Percentiles rank a stretch among this genome's conserved stretches.
phyloP scores from a whole-genome alignment of 2,329 filamentous ascomycete species.

The Colletotrichum lini region DNA sequence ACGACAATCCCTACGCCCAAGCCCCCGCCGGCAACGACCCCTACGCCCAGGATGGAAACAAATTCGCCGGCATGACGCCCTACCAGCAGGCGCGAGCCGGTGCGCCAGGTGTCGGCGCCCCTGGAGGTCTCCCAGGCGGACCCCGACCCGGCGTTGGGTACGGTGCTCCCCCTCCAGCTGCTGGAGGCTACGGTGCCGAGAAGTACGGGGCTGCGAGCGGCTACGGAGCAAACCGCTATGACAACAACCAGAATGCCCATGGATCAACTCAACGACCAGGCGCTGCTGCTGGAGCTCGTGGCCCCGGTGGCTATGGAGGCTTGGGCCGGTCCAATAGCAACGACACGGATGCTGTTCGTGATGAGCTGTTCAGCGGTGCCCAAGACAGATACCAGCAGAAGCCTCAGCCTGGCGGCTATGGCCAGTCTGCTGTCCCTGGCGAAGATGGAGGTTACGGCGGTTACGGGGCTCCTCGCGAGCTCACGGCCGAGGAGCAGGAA shows the following conservation, averaged over 20 bases:
- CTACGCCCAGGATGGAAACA: slow-evolving; percentile 63
- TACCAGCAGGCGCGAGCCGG: slow-evolving; percentile 47
- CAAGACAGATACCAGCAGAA: slow-evolving; percentile 63
- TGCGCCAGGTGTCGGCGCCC: slow-evolving; percentile 48
- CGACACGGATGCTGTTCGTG: slow-evolving; percentile 67
- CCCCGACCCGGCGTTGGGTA: slow-evolving; percentile 48
- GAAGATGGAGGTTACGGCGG: slow-evolving; percentile 57
- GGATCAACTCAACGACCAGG: slow-evolving; percentile 47
- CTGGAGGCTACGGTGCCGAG: slow-evolving; percentile 67
- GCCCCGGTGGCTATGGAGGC: slow-evolving; percentile 74
- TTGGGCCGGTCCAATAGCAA: slow-evolving; percentile 63
- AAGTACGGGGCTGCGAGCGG: slow-evolving; percentile 66
- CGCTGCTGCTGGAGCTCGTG: slow-evolving; percentile 53
- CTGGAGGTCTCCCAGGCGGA: slow-evolving; percentile 54
- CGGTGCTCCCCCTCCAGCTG: slow-evolving; percentile 47
- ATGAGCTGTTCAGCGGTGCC: slow-evolving; percentile 74
- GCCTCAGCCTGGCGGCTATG: slow-evolving; percentile 39
- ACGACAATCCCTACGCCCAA: slow-evolving; percentile 73
- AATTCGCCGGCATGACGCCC: slow-evolving; percentile 61
- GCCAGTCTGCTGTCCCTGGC: slow-evolving; percentile 41
- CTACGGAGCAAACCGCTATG: slow-evolving; percentile 69
- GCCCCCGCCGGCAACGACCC: slow-evolving; percentile 63
- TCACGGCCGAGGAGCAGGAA: slow-evolving; percentile 87
- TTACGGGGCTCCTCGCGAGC: slow-evolving; percentile 79
- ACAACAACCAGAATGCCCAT: slow-evolving; percentile 52